phyloP scores from a whole-genome alignment of 164 flowering plant genomes.

The Litsea cubeba region DNA sequence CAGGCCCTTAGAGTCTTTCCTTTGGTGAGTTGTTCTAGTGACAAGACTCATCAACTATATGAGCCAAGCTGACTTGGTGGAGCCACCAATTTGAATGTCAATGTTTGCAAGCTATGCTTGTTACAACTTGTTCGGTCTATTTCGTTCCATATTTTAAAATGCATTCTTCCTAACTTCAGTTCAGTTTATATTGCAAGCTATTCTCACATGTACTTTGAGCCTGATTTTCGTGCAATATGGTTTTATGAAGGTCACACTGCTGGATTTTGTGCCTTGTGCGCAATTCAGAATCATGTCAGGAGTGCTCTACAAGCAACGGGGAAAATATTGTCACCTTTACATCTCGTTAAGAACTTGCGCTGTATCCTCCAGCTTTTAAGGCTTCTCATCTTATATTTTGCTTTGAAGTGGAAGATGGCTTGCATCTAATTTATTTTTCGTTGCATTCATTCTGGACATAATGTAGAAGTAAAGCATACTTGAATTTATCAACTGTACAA shows the following conservation, averaged over 20 bases:
- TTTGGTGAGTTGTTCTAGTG: too few relatives aligned
- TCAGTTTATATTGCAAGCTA: not conserved
- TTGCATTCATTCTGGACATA: not conserved
- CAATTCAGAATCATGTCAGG: slow-evolving; percentile 92
- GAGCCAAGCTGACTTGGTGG: too few relatives aligned
- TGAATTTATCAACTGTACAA: not conserved
- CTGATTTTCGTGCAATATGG: slow-evolving; percentile 9
- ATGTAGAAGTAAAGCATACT: not conserved
- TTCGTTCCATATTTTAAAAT: too few relatives aligned
- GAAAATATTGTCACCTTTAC: slow-evolving; percentile 76
- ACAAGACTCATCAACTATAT: too few relatives aligned
- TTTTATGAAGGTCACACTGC: slow-evolving; percentile 63
- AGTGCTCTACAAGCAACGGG: slow-evolving; percentile 81
- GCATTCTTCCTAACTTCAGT: too few relatives aligned
- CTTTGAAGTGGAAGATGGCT: not conserved
- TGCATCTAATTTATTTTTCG: not conserved
- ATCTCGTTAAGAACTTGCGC: slow-evolving; percentile 84
- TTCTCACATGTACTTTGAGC: not conserved
- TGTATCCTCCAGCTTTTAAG: slow-evolving; percentile 62
- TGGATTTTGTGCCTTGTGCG: slow-evolving; percentile 98
- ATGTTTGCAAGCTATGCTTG: too few relatives aligned
- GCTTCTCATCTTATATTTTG: not conserved
- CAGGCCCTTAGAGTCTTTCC: too few relatives aligned
- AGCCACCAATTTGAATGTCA: too few relatives aligned
- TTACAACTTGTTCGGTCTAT: too few relatives aligned